These are phyloP conservation scores for Nannizzia gypsea DNA, from an alignment of 2,329 filamentous ascomycete genomes.

Conservation along the genomic window DNA sequence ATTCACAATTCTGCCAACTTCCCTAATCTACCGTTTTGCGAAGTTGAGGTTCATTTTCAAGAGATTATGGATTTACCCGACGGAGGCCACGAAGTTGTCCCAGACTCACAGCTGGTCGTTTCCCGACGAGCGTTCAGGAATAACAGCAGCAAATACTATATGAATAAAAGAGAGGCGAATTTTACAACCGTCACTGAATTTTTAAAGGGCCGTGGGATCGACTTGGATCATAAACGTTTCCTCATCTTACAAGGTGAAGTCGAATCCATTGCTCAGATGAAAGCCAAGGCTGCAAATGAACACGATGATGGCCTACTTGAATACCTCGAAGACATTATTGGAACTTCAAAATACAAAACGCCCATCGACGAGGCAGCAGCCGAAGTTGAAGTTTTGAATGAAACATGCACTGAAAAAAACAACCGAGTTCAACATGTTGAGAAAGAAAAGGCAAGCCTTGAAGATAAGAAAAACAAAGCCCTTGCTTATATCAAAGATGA, in stretches of 20 bases:
- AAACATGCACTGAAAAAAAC: conserved; percentile 90
- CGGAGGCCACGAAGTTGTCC: conserved; percentile 63
- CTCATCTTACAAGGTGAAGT: conserved; percentile 95
- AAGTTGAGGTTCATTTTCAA: conserved; percentile 93
- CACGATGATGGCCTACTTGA: conserved; percentile 93
- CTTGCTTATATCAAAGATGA: conserved; percentile 81
- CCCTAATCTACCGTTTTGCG: conserved; percentile 77
- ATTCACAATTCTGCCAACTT: conserved; percentile 92
- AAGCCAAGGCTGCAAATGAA: conserved; percentile 85
- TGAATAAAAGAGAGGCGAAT: conserved; percentile 78
- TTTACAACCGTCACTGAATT: conserved; percentile 86
- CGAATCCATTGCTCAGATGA: conserved; percentile 98
- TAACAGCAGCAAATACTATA: conserved; percentile 97
- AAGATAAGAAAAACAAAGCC: conserved; percentile 94
- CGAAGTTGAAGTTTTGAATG: conserved; percentile 85
- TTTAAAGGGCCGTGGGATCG: conserved; percentile 75
- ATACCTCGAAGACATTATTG: conserved; percentile 96
- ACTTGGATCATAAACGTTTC: conserved; percentile 96
- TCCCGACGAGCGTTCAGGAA: conserved; percentile 94
- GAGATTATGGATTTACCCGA: conserved; percentile 81
- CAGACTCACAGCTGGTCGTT: conserved; percentile 73
- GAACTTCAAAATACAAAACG: conserved; percentile 94
- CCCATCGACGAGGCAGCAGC: conserved; percentile 88
- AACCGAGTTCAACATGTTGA: conserved; percentile 93
- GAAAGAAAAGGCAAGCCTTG: conserved; percentile 84